phyloP scores from a whole-genome alignment of 2,329 filamentous ascomycete genomes.

The Lecanicillium sp. region DNA sequence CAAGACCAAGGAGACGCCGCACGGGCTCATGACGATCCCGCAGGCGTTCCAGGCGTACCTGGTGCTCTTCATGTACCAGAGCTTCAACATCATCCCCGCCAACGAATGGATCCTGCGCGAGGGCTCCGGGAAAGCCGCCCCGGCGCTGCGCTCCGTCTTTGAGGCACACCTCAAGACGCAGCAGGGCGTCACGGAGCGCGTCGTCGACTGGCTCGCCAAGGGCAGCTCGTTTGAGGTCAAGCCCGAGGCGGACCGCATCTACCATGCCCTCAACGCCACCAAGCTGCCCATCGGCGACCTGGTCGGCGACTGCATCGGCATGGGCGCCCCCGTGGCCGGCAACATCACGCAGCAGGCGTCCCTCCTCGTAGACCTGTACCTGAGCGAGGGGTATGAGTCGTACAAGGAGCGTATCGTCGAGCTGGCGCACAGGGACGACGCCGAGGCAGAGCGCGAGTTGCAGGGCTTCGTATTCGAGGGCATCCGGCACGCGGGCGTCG shows the following conservation, averaged over 20 bases:
- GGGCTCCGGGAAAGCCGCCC: conserved; percentile 47
- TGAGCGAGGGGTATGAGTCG: conserved; percentile 4
- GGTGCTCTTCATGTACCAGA: conserved; percentile 57
- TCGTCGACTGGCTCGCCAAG: background rate
- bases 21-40: conserved; percentile 47
- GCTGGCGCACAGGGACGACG: conserved; percentile 15
- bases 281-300: background rate
- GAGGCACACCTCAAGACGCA: conserved; percentile 54
- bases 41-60: conserved; percentile 56
- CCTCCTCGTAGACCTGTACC: background rate
- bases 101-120: conserved; percentile 59
- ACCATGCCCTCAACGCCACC: background rate
- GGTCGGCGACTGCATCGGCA: conserved; percentile 11
- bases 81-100: conserved; percentile 57
- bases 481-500: conserved; percentile 58
- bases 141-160: conserved; percentile 53
- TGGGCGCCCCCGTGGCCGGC: conserved; percentile 7
- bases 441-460: conserved; percentile 49
- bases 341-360: background rate
- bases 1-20: conserved; percentile 53
- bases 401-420: conserved; percentile 8
- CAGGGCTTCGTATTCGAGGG: conserved; percentile 67
- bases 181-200: conserved; percentile 1
- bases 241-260: background rate
- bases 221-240: background rate